phyloP scores from a whole-genome alignment of 495 filamentous ascomycete genomes.

The Trichoderma parareesei region DNA sequence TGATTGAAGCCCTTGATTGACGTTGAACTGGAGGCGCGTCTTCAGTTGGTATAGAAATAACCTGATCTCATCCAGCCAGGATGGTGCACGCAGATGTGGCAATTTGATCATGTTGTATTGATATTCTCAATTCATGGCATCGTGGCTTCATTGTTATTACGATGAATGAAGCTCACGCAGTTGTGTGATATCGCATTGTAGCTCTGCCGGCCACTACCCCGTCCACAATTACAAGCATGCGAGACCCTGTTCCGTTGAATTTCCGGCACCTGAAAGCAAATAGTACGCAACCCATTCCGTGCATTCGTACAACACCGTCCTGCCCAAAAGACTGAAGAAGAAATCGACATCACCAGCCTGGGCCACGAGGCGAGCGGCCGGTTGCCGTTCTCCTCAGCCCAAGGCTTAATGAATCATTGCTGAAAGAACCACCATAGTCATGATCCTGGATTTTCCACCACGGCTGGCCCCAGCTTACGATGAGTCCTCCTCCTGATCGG shows the following conservation, averaged over 20 bases:
- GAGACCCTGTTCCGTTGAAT: constrained; percentile 10
- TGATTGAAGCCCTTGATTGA: too few relatives aligned
- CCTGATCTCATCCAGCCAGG: too few relatives aligned
- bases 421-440: constrained; percentile 13
- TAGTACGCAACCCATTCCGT: constrained; percentile 23
- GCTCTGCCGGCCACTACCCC: constrained; percentile 7
- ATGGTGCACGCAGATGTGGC: too few relatives aligned
- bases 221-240: constrained; percentile 9
- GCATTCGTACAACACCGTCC: constrained; percentile 35
- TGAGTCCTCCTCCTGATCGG: constrained; percentile 40
- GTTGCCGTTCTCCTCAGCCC: constrained; percentile 11
- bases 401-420: constrained; percentile 7
- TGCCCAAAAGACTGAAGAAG: constrained; percentile 34
- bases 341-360: constrained; percentile 18
- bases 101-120: too few relatives aligned
- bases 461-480: constrained; percentile 16
- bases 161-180: constrained; percentile 4
- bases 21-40: too few relatives aligned
- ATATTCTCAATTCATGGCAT: constrained; percentile 2
- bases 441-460: constrained; percentile 9
- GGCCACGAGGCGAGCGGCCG: background rate
- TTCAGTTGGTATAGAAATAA: too few relatives aligned
- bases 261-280: constrained; percentile 12
- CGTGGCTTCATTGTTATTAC: constrained; percentile 3
- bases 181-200: constrained; percentile 4